phyloP scores from a whole-genome alignment of 164 flowering plant genomes.

The Piper longum region DNA sequence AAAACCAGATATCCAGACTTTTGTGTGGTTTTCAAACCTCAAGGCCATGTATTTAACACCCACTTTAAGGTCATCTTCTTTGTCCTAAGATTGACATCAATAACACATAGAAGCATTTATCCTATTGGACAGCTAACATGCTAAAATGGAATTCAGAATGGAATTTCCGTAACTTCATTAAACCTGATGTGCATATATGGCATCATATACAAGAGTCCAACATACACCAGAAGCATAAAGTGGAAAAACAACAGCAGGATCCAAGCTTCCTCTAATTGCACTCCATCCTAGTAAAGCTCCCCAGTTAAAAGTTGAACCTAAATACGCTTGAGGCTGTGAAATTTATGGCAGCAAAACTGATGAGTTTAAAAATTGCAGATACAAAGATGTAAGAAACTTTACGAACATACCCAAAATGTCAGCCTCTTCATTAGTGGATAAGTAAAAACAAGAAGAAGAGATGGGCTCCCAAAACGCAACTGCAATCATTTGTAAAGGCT shows the following conservation, averaged over 20 bases:
- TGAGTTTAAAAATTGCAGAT: not conserved
- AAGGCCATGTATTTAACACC: conserved; percentile 96
- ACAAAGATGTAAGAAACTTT: not conserved
- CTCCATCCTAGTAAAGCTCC: conserved; percentile 97
- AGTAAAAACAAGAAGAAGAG: conserved; percentile 84
- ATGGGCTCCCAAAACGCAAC: conserved; percentile 83
- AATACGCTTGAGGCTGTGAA: conserved; percentile 90
- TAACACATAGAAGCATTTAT: not conserved
- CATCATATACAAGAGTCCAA: conserved; percentile 98
- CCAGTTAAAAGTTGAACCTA: conserved; percentile 94
- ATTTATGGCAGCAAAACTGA: not conserved
- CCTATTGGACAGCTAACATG: not conserved
- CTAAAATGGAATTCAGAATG: not conserved
- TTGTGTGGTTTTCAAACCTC: conserved; percentile 77
- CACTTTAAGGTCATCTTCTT: conserved; percentile 90
- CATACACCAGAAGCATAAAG: conserved; percentile 74
- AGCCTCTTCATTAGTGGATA: conserved; percentile 98
- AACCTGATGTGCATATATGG: conserved; percentile 99
- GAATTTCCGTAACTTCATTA: not conserved
- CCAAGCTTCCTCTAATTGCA: conserved; percentile 78
- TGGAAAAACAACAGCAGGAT: conserved; percentile 65
- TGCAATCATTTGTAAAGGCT: conserved; percentile 9
- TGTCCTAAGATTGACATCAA: conserved; percentile 42
- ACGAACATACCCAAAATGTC: conserved; percentile 74
- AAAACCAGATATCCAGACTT: conserved; percentile 67